phyloP scores from a whole-genome alignment of 2,329 filamentous ascomycete genomes.

The Talaromyces rugulosus region DNA sequence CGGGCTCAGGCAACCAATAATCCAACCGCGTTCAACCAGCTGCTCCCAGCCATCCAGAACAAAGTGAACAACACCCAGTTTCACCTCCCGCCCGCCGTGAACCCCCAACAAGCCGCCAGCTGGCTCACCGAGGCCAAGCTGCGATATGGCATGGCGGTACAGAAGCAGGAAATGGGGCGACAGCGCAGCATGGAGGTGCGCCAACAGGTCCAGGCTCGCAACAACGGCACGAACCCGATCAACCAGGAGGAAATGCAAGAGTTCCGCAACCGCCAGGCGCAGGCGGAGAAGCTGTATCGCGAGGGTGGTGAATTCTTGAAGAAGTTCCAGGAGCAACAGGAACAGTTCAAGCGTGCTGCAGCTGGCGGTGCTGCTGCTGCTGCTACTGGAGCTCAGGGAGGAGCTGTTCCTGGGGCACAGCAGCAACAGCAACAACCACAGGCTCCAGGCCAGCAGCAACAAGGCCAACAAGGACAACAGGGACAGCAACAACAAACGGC shows the following conservation, averaged over 20 bases:
- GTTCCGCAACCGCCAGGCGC: conserved; percentile 38
- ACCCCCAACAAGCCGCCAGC: conserved; percentile 37
- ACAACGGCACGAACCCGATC: conserved; percentile 35
- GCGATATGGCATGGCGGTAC: conserved; percentile 45
- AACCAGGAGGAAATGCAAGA: conserved; percentile 37
- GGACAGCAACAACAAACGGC: neutral
- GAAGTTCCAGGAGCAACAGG: conserved; percentile 48
- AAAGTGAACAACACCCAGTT: conserved; percentile 44
- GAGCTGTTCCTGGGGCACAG: neutral
- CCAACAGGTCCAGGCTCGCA: conserved; percentile 34
- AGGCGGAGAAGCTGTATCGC: conserved; percentile 37
- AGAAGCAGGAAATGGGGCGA: conserved; percentile 46
- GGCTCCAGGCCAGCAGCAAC: neutral
- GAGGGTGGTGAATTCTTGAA: conserved; percentile 45
- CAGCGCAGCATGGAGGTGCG: conserved; percentile 40
- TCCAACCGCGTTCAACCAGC: conserved; percentile 37
- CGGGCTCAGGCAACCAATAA: conserved; percentile 28
- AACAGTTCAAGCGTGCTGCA: conserved; percentile 35
- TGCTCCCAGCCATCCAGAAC: conserved; percentile 43
- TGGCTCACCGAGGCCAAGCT: conserved; percentile 46
- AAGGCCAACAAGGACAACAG: conserved; percentile 16
- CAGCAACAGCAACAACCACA: conserved; percentile 13
- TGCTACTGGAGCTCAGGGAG: too few species aligned
- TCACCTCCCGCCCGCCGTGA: conserved; percentile 42
- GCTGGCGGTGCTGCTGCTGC: too few species aligned